Evolutionary conservation across 192 early-diverging fungal genomes (phyloP), one percentile per base, ranked within the genome.

Genomic region (Mortierella antarctica): DNA sequence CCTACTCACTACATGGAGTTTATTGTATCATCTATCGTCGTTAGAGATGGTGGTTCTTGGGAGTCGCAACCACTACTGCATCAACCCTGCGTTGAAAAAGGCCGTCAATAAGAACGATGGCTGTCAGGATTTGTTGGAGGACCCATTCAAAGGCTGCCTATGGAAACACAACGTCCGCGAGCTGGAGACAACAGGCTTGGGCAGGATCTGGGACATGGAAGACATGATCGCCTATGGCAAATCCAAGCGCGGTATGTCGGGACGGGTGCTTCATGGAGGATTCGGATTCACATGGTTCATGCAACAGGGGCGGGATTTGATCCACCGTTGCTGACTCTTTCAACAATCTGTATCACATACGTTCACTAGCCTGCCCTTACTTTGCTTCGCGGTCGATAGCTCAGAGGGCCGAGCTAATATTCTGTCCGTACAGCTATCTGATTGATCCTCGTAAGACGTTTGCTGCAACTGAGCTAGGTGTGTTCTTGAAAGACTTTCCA

Each of bases 341-440:
- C 31, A 31, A 31, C 31, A 31, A 31, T 31, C 31, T 31, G 31
- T n/a, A 13, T 39, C 31, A 47, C 31, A 67, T 49, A 20, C 20
- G 2, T 12, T 18, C 10, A 18, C 83, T 82, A 68, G 86, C 83
- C 17, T 92, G 91, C 62, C 90, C 91, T 39, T 92, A 90, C 63
- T 92, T 82, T 71, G 65, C 88, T 18, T 51, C 89, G 4, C 59
- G 79, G 47, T 73, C 87, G 8, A 56, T 61, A 7, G 76, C 83
- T 23, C n/a, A 45, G 9, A 58, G 60, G 5, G 89, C 87, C 4
- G 90, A 91, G 57, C 81, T 92, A 23, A 69, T 90, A 10, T 88
- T 92, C 57, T 73, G 92, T 13, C 91, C 91, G 0, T 92, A 92
- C 65, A 88, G 90, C 63, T 92, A 92, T 69, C 60, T 92, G 21